Conservation (phyloP, 2,329 filamentous ascomycete species). For the Zopfia rhizophila region DNA sequence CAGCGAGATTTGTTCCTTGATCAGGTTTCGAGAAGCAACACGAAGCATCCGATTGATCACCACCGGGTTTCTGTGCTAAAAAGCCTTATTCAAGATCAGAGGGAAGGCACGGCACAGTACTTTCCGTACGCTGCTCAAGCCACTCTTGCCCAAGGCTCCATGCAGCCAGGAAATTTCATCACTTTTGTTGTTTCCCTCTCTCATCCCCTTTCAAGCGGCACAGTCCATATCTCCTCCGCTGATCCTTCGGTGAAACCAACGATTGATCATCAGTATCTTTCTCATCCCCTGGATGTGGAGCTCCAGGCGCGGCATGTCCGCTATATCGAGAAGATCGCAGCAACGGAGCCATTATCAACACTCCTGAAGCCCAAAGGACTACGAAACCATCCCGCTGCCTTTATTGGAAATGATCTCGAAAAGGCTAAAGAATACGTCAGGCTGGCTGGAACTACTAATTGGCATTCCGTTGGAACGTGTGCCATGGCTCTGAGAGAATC, state of each 20-base stretch:
- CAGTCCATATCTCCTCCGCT: constrained; percentile 44
- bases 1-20: neutral
- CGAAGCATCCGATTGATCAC: constrained; percentile 38
- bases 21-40: neutral
- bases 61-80: constrained; percentile 18
- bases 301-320: constrained; percentile 48
- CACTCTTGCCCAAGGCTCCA: constrained; percentile 32
- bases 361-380: constrained; percentile 44
- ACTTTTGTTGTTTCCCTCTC: constrained; percentile 20
- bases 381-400: constrained; percentile 21
- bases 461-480: constrained; percentile 45
- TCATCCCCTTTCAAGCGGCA: constrained; percentile 49
- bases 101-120: constrained; percentile 25
- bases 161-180: constrained; percentile 25
- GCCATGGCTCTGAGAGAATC: constrained; percentile 45
- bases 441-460: constrained; percentile 33
- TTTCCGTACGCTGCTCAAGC: constrained; percentile 34
- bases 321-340: constrained; percentile 46
- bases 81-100: constrained; percentile 36
- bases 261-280: constrained; percentile 55
- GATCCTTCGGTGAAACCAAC: constrained; percentile 42
- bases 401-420: constrained; percentile 22
- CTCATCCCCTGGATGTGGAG: constrained; percentile 55
- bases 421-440: constrained; percentile 36
- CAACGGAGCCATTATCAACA: constrained; percentile 42